Evolutionary conservation across 2,329 filamentous ascomycete species (phyloP).

Genomic region (Aspergillus carbonarius): DNA sequence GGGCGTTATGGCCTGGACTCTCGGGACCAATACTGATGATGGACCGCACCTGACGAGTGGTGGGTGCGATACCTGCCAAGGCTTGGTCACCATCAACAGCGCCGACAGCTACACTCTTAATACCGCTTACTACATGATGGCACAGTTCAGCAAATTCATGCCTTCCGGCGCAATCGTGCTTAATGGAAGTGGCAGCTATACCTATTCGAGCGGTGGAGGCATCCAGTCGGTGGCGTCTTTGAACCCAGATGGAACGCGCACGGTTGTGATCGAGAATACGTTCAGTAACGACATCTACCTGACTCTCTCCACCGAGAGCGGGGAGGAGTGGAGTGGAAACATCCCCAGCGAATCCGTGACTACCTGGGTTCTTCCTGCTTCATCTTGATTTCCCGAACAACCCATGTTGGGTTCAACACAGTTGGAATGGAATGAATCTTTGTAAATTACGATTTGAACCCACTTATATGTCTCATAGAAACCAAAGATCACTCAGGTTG

Average conservation of each 20-base stretch:
- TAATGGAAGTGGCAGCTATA: conserved; percentile 46
- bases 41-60: conserved; percentile 30
- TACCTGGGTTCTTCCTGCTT: conserved; percentile 29
- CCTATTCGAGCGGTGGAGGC: conserved; percentile 37
- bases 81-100: conserved; percentile 29
- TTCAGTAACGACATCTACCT: conserved; percentile 49
- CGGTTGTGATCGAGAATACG: conserved; percentile 51
- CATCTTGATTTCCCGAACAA: not conserved
- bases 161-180: conserved; percentile 47
- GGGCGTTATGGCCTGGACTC: conserved; percentile 32
- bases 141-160: conserved; percentile 53
- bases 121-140: conserved; percentile 56
- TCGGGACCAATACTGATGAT: conserved; percentile 27
- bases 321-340: conserved; percentile 30
- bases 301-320: conserved; percentile 22
- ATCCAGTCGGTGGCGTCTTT: conserved; percentile 49
- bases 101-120: conserved; percentile 47
- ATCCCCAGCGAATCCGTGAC: conserved; percentile 29
- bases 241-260: conserved; percentile 49
- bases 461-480: too few relatives aligned
- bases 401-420: too few relatives aligned
- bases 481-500: too few relatives aligned
- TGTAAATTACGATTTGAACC: too few relatives aligned
- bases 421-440: not conserved
- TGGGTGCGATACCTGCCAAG: conserved; percentile 29